Evolutionary conservation across 164 flowering plant genomes (phyloP).

Genomic region (Sedum album): DNA sequence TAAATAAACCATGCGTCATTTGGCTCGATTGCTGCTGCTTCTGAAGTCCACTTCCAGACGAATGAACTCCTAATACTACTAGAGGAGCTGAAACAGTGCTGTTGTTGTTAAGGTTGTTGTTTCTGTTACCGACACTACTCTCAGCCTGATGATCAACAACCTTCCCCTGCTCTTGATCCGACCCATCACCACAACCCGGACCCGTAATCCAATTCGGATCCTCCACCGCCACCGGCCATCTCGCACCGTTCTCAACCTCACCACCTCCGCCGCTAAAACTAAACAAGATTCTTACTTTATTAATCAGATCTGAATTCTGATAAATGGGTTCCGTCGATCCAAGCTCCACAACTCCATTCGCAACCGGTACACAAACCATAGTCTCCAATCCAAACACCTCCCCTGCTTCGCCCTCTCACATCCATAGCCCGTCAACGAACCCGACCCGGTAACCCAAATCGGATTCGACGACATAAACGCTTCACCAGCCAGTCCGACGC

Average conservation of each 20-base stretch:
- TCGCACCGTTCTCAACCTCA: conserved; percentile 14
- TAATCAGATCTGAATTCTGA: conserved; percentile 68
- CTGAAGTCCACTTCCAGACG: not conserved
- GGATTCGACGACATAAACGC: conserved; percentile 38
- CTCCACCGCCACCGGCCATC: conserved; percentile 46
- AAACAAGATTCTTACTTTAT: conserved; percentile 58
- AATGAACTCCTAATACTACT: not conserved
- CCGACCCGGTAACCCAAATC: conserved; percentile 61
- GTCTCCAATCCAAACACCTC: conserved; percentile 69
- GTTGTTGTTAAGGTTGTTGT: not conserved
- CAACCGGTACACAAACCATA: conserved; percentile 66
- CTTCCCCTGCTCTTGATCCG: conserved; percentile 17
- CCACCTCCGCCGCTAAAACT: conserved; percentile 30
- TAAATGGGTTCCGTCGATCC: conserved; percentile 66
- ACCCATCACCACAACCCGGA: conserved; percentile 25
- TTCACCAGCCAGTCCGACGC: conserved; percentile 73
- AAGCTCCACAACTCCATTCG: conserved; percentile 78
- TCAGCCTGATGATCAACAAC: not conserved
- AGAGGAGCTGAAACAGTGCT: not conserved
- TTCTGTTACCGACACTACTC: not conserved
- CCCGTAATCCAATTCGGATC: conserved; percentile 65
- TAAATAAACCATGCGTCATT: conserved; percentile 16
- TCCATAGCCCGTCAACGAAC: conserved; percentile 30
- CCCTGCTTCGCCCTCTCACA: conserved; percentile 79
- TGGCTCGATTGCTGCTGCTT: conserved; percentile 6